Base-by-base conservation (phyloP, 805 yeast genomes). In the Torulaspora indica region DNA sequence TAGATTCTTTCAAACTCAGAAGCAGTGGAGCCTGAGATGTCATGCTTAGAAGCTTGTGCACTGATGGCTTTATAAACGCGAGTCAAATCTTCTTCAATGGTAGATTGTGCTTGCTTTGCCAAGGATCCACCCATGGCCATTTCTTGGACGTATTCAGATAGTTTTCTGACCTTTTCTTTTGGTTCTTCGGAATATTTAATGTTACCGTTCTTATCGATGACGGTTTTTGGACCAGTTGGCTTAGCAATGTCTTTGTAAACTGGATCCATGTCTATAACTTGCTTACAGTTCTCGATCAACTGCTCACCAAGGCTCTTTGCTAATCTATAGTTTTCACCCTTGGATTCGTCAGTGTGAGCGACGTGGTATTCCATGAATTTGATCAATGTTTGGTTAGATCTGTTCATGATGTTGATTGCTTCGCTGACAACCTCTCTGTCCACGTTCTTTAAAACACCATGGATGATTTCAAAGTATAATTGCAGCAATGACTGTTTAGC, bases 401-500 rank as follows among this genome's bases (percentile, higher is more conserved):
- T 81, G 78, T 93, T 93, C 98, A 93, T 90, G 66, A 93, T 87
- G 67, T 88, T 86, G 61, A 93, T 90, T 69, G 98, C 95, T 66
- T 89, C 96, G 53, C 91, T 79, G 50, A 93, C 95, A 52, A 95
- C 89, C 72, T 93, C 96, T 67, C 98, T 81, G 68, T 93, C 98
- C 54, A 93, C 85, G 48, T 87, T 82, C 79, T 68, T 83, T 50
- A 89, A 77, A 53, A 86, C 83, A 67, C 98, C 98, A 68, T 93
- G 95, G 57, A 93, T 89, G 60, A 93, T 89, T 69, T 93, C 97
- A 65, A 79, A 93, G 72, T 86, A 93, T 87, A 93, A 83, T 39
- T 89, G 79, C 57, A 93, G 73, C 49, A 93, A 85, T 66, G 93
- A 96, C 74, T 93, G 98, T 70, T 97, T 86, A 38, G 98, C 97